A percentile compares a stretch with the other conserved stretches of the same genome.
These are phyloP conservation scores for Acer campestre DNA, from an alignment of 345 rosid genomes.

Conservation along the genomic window DNA sequence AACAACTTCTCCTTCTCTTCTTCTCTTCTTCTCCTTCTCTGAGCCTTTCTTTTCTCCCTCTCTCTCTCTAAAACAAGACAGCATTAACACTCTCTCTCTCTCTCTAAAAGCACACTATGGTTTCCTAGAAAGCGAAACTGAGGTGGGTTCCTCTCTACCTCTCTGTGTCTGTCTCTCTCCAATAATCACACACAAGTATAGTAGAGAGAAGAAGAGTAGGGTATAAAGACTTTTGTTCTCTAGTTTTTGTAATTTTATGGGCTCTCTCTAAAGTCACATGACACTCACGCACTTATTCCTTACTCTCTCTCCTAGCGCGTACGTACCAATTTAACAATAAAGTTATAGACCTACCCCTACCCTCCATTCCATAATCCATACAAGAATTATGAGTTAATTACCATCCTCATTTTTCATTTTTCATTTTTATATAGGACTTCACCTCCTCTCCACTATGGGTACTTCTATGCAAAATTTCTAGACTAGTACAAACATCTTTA, in stretches of 20 bases:
- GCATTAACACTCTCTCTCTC: no score
- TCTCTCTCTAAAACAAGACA: constrained; percentile 16
- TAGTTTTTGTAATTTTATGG: constrained; percentile 37
- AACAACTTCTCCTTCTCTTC: not conserved
- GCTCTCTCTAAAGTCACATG: constrained; percentile 37
- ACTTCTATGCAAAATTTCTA: no score
- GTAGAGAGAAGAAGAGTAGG: constrained; percentile 9
- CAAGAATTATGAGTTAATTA: no score
- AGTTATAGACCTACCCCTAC: not conserved
- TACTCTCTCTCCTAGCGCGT: constrained; percentile 17
- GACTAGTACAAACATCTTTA: no score
- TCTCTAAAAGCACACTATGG: no score
- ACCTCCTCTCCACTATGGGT: no score
- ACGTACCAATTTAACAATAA: not conserved
- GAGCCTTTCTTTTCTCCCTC: constrained; percentile 3
- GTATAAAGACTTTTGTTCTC: constrained; percentile 37
- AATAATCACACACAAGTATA: constrained; percentile 25
- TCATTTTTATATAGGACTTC: no score
- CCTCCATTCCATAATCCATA: no score
- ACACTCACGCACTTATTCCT: constrained; percentile 8
- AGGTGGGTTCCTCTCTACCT: constrained; percentile 39
- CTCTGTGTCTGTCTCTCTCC: constrained; percentile 31
- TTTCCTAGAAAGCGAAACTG: constrained; percentile 26
- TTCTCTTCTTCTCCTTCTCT: not conserved
- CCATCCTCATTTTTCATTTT: not conserved